Conservation (phyloP, 2,329 filamentous ascomycete species). For the Aphanoascus verrucosus region DNA sequence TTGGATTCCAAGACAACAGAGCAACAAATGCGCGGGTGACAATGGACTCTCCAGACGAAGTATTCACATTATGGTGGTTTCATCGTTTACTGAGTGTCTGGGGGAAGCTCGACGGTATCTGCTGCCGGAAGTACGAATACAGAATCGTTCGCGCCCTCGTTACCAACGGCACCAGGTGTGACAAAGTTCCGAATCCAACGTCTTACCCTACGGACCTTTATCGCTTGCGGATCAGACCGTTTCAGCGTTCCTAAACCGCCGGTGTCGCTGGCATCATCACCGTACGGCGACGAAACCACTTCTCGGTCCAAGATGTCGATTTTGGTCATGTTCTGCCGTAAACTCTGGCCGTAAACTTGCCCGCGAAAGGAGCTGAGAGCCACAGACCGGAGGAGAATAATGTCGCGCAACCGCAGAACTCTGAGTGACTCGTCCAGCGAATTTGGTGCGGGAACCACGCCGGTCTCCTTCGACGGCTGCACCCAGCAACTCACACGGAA, state of each 20-base stretch:
- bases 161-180: slow-evolving; percentile 24
- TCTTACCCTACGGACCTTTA: slow-evolving; percentile 56
- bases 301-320: slow-evolving; percentile 55
- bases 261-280: slow-evolving; percentile 36
- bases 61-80: not conserved
- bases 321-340: slow-evolving; percentile 59
- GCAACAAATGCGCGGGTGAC: not conserved
- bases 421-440: slow-evolving; percentile 34
- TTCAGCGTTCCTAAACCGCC: slow-evolving; percentile 22
- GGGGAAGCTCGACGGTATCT: slow-evolving; percentile 25
- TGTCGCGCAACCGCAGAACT: slow-evolving; percentile 56
- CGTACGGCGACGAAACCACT: slow-evolving; percentile 43
- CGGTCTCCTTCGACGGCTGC: slow-evolving; percentile 26
- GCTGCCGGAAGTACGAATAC: not conserved
- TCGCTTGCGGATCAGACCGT: slow-evolving; percentile 41
- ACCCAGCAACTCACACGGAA: slow-evolving; percentile 85
- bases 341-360: slow-evolving; percentile 73
- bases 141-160: not conserved
- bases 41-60: not conserved
- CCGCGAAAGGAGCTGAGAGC: slow-evolving; percentile 64
- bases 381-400: slow-evolving; percentile 69
- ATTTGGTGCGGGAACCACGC: slow-evolving; percentile 17
- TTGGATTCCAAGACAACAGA: not conserved
- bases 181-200: slow-evolving; percentile 70
- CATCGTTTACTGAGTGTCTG: slow-evolving; percentile 28